phyloP scores from a whole-genome alignment of 495 filamentous ascomycete species.

The Hypomontagnella submonticulosa region DNA sequence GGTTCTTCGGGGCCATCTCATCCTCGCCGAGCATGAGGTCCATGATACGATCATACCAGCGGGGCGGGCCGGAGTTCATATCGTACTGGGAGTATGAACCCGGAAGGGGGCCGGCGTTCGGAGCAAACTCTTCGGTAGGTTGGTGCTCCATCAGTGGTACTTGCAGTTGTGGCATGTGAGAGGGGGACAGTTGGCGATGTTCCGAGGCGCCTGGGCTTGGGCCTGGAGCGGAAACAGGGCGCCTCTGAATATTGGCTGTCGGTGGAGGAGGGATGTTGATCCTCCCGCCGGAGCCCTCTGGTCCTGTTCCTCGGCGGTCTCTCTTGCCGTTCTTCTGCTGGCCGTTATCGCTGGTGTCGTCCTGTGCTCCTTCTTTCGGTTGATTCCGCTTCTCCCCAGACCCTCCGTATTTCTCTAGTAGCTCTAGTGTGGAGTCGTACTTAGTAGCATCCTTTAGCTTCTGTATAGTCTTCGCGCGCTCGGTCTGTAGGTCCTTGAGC shows the following conservation, averaged over 20 bases:
- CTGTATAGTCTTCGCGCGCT: constrained; percentile 87
- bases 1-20: constrained; percentile 90
- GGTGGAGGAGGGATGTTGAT: constrained; percentile 78
- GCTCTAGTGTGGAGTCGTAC: constrained; percentile 91
- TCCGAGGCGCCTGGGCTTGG: constrained; percentile 39
- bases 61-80: constrained; percentile 60
- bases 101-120: constrained; percentile 67
- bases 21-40: constrained; percentile 95
- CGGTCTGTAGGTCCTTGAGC: constrained; percentile 78
- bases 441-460: constrained; percentile 94
- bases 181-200: constrained; percentile 26
- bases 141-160: constrained; percentile 45
- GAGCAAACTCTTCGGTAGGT: constrained; percentile 64
- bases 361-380: constrained; percentile 50
- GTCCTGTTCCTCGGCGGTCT: constrained; percentile 33
- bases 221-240: constrained; percentile 28
- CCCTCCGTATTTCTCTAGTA: constrained; percentile 93
- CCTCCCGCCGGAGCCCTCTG: constrained; percentile 49
- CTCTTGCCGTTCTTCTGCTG: constrained; percentile 38
- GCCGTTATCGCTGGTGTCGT: constrained; percentile 24
- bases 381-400: constrained; percentile 61
- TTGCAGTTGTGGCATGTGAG: constrained; percentile 23
- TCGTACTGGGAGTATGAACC: constrained; percentile 56
- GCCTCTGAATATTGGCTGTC: constrained; percentile 82
- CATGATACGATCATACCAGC: constrained; percentile 94